Base-by-base conservation (phyloP, 805 yeast species). In the Huiozyma naganishii region DNA sequence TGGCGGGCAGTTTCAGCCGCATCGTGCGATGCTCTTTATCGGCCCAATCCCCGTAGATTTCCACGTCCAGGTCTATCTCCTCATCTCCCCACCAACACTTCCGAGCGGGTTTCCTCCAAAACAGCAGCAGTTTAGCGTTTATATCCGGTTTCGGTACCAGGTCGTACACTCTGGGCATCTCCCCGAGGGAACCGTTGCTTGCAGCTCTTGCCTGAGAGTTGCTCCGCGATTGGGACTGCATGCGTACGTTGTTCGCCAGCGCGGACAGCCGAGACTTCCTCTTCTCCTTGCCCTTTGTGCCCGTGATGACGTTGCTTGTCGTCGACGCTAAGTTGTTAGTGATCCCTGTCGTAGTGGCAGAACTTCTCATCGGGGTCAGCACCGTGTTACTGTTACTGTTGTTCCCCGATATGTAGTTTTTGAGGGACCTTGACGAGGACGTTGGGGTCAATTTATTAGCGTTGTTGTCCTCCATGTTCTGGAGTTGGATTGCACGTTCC, bases 41-140 rank as follows among this genome's bases (percentile, higher is more conserved):
- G 2, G 46, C 45, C 51, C 53, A 54, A 33, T 54, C 43, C 29
- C 64, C 64, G 43, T 54, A 57, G 13, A 62, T 50, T 38, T 59
- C 60, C 12, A 69, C 60, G 17, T 56, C 65, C 45, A 66, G 66
- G 38, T 76, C 79, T 17, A 76, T 63, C 29, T 64, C 68, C 37
- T 77, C 76, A 58, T 79, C 77, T 6, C 85, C 73, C 98, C 98
- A 92, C 98, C 98, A 92, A 67, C 98, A 92, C 60, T 92, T 92
- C 58, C 97, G 75, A 2, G 98, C 98, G 1, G 98, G 98, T 59
- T 92, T 92, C 49, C 95, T 75, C 97, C 98, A 92, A 59, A 92
- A 92, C 42, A 92, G 67, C 33, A 92, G 69, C 41, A 92, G 71
- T 62, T 92, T 92, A 52, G 63, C 58, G 70, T 77, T 50, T 55